phyloP scores from a whole-genome alignment of 495 filamentous ascomycete genomes.

The Immersiella caudata region DNA sequence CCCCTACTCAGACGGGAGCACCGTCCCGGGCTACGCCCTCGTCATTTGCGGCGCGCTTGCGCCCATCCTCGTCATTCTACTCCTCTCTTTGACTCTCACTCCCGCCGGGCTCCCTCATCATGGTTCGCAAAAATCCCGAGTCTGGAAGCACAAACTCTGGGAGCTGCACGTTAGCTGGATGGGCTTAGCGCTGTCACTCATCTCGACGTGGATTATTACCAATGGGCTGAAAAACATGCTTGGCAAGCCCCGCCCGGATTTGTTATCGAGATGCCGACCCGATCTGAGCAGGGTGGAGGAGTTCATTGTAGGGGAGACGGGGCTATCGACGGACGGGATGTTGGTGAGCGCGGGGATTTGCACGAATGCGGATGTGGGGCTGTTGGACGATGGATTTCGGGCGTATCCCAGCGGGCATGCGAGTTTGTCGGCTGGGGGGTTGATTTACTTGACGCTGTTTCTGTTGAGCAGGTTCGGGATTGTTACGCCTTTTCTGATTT shows the following conservation, averaged over 20 bases:
- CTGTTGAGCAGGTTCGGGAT: not conserved
- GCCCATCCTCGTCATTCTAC: not conserved
- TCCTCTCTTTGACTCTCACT: not conserved
- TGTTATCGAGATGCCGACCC: not conserved
- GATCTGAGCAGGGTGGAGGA: not conserved
- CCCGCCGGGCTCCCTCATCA: not conserved
- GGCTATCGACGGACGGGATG: not conserved
- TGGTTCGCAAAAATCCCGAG: not conserved
- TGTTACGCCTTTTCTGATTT: not conserved
- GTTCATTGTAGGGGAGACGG: not conserved
- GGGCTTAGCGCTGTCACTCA: not conserved
- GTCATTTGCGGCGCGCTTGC: not conserved
- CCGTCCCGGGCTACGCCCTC: not conserved
- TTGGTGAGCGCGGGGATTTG: not conserved
- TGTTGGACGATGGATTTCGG: not conserved
- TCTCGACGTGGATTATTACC: not conserved
- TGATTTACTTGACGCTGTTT: not conserved
- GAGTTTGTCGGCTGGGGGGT: not conserved
- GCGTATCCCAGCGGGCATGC: not conserved
- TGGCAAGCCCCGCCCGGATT: not conserved
- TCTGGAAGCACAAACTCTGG: not conserved
- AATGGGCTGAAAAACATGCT: not conserved
- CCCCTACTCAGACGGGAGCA: not conserved
- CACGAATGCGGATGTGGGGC: not conserved
- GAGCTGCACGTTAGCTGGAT: conserved; percentile 4